Percentiles rank a stretch among this genome's conserved stretches.
phyloP scores from a whole-genome alignment of 768 basidiomycete genomes.

The Phylloporus arenicola region DNA sequence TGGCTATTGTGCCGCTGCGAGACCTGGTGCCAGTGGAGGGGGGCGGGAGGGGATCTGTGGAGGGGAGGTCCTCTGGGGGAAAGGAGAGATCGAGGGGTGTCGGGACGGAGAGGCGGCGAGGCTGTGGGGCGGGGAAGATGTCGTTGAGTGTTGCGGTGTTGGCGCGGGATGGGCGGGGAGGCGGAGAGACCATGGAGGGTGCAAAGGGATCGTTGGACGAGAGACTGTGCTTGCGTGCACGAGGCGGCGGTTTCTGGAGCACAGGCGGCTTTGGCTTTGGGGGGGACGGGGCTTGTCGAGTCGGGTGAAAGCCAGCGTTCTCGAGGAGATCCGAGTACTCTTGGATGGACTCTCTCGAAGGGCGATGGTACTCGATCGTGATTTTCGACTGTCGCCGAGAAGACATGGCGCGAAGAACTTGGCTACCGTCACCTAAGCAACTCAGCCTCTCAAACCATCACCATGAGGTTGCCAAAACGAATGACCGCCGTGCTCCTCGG shows the following conservation, averaged over 20 bases:
- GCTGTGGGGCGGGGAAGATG: constrained; percentile 49
- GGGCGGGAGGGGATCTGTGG: constrained; percentile 7
- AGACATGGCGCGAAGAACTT: constrained; percentile 30
- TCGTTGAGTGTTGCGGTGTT: constrained; percentile 81
- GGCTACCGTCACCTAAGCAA: constrained; percentile 1
- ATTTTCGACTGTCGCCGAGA: constrained; percentile 53
- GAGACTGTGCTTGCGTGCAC: constrained; percentile 50
- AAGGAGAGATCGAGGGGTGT: constrained; percentile 20
- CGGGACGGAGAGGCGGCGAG: constrained; percentile 52
- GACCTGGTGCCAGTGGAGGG: constrained; percentile 28
- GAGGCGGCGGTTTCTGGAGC: constrained; percentile 58
- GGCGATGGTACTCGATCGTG: constrained; percentile 72
- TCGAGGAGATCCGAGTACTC: constrained; percentile 72
- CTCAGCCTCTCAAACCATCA: no score
- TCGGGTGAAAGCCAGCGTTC: constrained; percentile 44
- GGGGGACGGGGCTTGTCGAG: constrained; percentile 41
- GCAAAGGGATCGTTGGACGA: constrained; percentile 57
- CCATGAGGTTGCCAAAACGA: no score
- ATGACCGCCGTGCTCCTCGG: constrained; percentile 82
- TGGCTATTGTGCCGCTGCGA: constrained; percentile 40
- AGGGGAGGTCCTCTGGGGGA: constrained; percentile 25
- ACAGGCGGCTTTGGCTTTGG: constrained; percentile 28
- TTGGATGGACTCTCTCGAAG: constrained; percentile 69
- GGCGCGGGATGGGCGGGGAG: constrained; percentile 75
- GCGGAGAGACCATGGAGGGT: constrained; percentile 43